phyloP scores from a whole-genome alignment of 345 rosid species.

The Eucalyptus decipiens region DNA sequence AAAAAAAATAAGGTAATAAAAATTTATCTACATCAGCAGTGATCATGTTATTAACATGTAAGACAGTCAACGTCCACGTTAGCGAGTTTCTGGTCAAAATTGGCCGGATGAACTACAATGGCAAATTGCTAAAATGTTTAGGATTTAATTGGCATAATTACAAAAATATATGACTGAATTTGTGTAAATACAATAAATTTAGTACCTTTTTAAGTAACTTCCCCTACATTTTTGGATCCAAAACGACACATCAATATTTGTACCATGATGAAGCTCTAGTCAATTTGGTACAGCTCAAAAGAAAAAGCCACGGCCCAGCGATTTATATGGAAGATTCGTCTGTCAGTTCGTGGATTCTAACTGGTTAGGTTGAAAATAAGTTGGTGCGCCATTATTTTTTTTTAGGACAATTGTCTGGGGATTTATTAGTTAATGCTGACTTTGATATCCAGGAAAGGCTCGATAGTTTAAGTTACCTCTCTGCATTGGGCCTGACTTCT shows the following conservation, averaged over 20 bases:
- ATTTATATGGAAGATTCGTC: neutral
- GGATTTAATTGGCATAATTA: fast-evolving
- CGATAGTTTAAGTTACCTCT: neutral
- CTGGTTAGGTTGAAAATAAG: neutral
- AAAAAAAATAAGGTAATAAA: too few relatives aligned
- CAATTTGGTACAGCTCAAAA: neutral
- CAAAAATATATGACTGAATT: too few relatives aligned
- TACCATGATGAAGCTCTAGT: neutral
- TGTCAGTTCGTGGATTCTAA: neutral
- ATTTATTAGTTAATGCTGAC: neutral
- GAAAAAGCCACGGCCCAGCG: neutral
- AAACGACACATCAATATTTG: neutral
- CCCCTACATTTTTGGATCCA: neutral
- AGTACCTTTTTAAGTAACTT: too few relatives aligned
- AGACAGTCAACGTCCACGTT: fast-evolving
- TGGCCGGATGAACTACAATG: fast-evolving
- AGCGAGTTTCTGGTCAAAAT: fast-evolving
- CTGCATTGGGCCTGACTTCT: neutral
- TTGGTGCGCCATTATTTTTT: neutral
- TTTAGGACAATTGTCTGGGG: neutral
- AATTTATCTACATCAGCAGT: fast-evolving
- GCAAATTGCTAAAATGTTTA: fast-evolving
- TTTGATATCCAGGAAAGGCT: neutral
- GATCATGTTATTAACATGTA: too few relatives aligned
- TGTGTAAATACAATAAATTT: too few relatives aligned